Base-by-base conservation (phyloP, 345 rosid genomes). In the Streptanthus diversifolius region DNA sequence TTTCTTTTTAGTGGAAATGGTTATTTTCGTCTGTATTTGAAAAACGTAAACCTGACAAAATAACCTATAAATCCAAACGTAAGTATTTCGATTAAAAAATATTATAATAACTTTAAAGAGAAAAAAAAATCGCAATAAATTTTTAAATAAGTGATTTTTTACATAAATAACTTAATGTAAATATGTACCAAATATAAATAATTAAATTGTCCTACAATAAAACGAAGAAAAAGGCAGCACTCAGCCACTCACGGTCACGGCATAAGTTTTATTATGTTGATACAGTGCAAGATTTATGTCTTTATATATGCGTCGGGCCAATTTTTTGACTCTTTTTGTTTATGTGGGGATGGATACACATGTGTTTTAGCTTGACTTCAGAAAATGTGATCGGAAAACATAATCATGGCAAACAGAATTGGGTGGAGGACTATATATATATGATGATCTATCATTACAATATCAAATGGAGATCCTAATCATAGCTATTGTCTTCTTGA, bases 321-420 rank as follows among this genome's bases (percentile, higher is more conserved):
- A 3, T 24, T 36, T 35, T 35, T 17, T 1, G 17, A 52, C 4
- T 25, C 40, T 49, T 37, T 65, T 45, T 35, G 22, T 17, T 35
- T 32, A 21, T 45, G 56, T 73, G 70, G 77, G 48, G 37, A 44
- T 53, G 33, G 29, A 27, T 43, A 55, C 13, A 1, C 35, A 5
- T 13, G 48, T 63, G 51, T 64, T 57, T 60, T 66, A 45, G 72
- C 66, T 57, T 66, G 72, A 66, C 66, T 57, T 73, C 24, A 56
- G 59, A 73, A 62, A 63, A 27, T 57, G 17, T 60, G 64, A 61
- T 68, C 8, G 27, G 24, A 5, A 33, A 60, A 75, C 74, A 75
- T 68, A 68, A 75, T 68, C 79, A 75, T 68, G 74, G 63, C 64
- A 33, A 75, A 43, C 12, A 24, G 32, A 33, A 68, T 43, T 68